These are phyloP conservation scores for Erodium texanum DNA, from an alignment of 441 rosid genomes.

Conservation along the genomic window DNA sequence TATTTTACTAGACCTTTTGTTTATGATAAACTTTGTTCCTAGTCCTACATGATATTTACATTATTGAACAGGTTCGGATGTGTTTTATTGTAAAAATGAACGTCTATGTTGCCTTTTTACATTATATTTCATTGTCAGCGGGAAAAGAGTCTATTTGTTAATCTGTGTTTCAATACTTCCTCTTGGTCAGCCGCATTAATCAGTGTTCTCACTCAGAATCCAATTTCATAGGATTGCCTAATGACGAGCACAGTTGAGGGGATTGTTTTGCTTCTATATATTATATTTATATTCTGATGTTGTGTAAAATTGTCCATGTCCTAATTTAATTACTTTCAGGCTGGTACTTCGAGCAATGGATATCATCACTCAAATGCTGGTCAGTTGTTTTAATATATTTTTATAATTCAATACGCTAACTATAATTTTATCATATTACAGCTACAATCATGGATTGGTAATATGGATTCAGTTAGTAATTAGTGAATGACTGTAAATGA, in stretches of 20 bases:
- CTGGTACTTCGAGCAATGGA: slow-evolving; percentile 8
- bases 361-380: slow-evolving; percentile 2
- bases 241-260: neutral
- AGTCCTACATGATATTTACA: neutral
- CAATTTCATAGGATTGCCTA: neutral
- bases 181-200: slow-evolving; percentile 8
- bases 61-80: neutral
- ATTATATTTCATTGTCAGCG: neutral
- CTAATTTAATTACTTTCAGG: slow-evolving; percentile 15
- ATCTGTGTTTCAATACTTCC: neutral
- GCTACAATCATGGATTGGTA: too few species aligned
- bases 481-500: too few species aligned
- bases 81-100: neutral
- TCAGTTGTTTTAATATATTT: too few species aligned
- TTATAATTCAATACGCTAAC: too few species aligned
- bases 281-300: neutral
- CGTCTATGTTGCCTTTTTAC: neutral
- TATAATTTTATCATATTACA: too few species aligned
- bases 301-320: slow-evolving; percentile 3
- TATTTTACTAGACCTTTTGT: slow-evolving; percentile 12
- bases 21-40: slow-evolving; percentile 6
- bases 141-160: neutral
- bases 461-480: too few species aligned
- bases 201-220: neutral
- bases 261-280: neutral